Percentiles rank a stretch among this genome's conserved stretches.
Conservation (phyloP, 148 eudicot genomes). For the Beta vulgaris region DNA sequence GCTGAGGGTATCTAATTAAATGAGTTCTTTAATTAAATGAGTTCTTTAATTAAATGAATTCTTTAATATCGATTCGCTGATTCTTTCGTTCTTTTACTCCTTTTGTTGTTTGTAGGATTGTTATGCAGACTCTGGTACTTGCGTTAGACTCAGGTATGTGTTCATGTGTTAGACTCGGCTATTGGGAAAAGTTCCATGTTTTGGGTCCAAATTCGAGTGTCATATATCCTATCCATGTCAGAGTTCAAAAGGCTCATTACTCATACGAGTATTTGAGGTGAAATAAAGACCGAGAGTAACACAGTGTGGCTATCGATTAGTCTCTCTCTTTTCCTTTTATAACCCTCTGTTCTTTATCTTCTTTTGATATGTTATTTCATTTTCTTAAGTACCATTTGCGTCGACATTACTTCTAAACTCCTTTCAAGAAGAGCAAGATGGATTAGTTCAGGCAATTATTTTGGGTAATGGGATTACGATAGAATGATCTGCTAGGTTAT, state of each 20-base stretch:
- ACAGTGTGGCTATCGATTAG: neutral
- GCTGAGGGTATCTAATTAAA: slow-evolving; percentile 2
- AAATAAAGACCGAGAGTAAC: neutral
- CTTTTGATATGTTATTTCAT: neutral
- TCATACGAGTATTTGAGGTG: too few species aligned
- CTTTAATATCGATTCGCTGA: slow-evolving; percentile 11
- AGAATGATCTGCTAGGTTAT: slow-evolving; percentile 1
- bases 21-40: slow-evolving; percentile 6
- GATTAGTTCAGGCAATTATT: neutral
- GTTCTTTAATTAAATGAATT: slow-evolving; percentile 2
- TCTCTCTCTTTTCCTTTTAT: too few species aligned
- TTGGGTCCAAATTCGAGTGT: neutral
- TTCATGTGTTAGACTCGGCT: too few species aligned
- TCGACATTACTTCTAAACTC: neutral
- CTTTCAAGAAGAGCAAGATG: neutral
- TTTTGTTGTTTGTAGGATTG: slow-evolving; percentile 10
- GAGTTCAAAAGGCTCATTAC: too few species aligned
- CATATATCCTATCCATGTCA: too few species aligned
- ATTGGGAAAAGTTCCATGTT: too few species aligned
- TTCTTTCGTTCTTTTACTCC: slow-evolving; percentile 21
- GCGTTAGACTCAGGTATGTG: too few species aligned
- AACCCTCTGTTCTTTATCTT: neutral
- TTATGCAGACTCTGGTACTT: neutral
- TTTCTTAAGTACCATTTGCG: too few species aligned
- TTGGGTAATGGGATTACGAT: neutral